These are phyloP conservation scores for Mucor lusitanicus DNA, from an alignment of 371 early-diverging fungal species.

Conservation along the genomic window DNA sequence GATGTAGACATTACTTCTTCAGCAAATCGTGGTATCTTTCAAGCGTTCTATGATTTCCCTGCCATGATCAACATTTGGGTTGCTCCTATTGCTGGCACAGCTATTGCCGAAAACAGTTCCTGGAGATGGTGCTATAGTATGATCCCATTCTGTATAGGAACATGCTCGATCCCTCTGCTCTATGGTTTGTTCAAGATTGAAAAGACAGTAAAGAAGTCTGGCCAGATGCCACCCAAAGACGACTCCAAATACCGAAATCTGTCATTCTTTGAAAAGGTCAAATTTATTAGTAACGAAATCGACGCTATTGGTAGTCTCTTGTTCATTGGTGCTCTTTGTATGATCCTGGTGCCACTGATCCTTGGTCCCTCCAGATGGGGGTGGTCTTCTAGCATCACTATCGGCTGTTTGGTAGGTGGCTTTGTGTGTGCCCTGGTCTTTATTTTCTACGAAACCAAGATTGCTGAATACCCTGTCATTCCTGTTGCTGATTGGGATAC, in stretches of 20 bases:
- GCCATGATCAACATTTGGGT: constrained; percentile 32
- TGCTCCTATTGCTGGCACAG: constrained; percentile 32
- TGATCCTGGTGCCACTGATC: constrained; percentile 47
- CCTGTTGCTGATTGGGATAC: constrained; percentile 47
- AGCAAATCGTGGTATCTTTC: constrained; percentile 39
- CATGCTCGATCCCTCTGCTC: constrained; percentile 23
- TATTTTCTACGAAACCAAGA: constrained; percentile 42
- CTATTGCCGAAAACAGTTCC: constrained; percentile 11
- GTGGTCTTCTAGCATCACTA: constrained; percentile 31
- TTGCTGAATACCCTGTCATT: constrained; percentile 46
- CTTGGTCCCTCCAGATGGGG: constrained; percentile 43
- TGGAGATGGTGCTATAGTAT: constrained; percentile 37
- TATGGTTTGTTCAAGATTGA: constrained; percentile 19
- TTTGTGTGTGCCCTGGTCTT: constrained; percentile 31
- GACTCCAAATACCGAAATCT: neutral
- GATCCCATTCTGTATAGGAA: constrained; percentile 23
- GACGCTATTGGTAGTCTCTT: constrained; percentile 47
- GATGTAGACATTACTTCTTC: constrained; percentile 34
- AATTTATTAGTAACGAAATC: constrained; percentile 39
- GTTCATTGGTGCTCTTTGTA: constrained; percentile 40
- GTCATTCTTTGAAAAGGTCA: constrained; percentile 8
- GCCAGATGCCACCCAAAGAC: constrained; percentile 9
- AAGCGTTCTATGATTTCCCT: constrained; percentile 37
- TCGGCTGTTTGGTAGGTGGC: constrained; percentile 27
- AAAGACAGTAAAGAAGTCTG: constrained; percentile 16